Base-by-base conservation (phyloP, 2,329 filamentous ascomycete species). In the Ophiostoma ulmi region DNA sequence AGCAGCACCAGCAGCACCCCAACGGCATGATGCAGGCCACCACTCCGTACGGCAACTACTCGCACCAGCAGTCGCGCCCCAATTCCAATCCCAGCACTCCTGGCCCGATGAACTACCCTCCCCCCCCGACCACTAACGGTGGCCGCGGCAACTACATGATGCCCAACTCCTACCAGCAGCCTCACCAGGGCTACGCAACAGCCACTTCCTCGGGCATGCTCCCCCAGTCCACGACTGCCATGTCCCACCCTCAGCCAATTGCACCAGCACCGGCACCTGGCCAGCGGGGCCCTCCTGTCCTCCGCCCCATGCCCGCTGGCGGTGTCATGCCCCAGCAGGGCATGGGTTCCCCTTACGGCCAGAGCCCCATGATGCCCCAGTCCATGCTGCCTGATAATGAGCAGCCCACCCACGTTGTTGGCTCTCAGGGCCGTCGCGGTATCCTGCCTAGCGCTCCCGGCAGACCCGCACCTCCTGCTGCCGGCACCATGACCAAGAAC, bases 391-490 rank as follows among this genome's bases (percentile, higher is more conserved):
- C 83, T 72, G 87, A 87, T 67, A 81, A 80, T 44, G 87, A 90
- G 14, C 88, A 89, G 76, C 92, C 91, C 20, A 95, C 93, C 41
- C 94, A 97, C 78, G 94, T 97, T 67, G 94, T 98, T 70, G 94
- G 94, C 70, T 97, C 94, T 36, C 94, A 98, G 82, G 94, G 94
- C 72, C 89, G 94, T 74, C 88, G 94, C 75, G 94, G 94, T 67
- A 96, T 97, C 55, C 82, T 98, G 73, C 94, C 94, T 20, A 97
- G 93, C 76, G 93, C 94, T 73, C 93, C 93, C 39, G 94, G 94
- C 63, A 86, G 93, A 72, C 91, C 93, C 70, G 88, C 92, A 70
- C 92, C 93, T 36, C 88, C 91, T 41, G 83, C 90, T 31, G 86
- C 87, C 26, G 90, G 92, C 63, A 89, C 88, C 63, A 84, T 87